Conservation (phyloP, 495 filamentous ascomycete genomes). For the Coniosporium apollinis region DNA sequence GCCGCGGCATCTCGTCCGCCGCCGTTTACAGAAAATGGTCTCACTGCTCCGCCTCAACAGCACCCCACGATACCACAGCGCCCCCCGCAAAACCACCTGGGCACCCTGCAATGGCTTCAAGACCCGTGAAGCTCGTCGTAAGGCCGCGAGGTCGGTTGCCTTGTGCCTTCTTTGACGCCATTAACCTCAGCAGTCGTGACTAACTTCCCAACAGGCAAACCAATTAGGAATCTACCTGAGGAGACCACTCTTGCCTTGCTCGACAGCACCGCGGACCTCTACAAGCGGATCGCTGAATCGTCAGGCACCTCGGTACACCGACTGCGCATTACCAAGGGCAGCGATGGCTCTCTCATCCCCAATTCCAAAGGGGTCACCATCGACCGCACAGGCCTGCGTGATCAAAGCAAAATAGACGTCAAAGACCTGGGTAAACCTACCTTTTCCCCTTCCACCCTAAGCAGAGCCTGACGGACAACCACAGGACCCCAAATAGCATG, state of each 20-base stretch:
- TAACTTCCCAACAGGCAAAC: slow-evolving; percentile 17
- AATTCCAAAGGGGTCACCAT: slow-evolving; percentile 47
- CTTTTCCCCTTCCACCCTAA: not conserved
- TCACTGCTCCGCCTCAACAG: too few species aligned
- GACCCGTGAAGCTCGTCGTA: slow-evolving; percentile 11
- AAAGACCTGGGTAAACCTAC: slow-evolving; percentile 70
- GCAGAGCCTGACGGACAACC: too few species aligned
- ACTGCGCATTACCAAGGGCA: slow-evolving; percentile 52
- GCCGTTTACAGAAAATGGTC: too few species aligned
- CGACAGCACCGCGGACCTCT: slow-evolving; percentile 27
- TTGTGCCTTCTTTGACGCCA: too few species aligned
- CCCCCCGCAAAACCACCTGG: too few species aligned
- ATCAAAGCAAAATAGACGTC: slow-evolving; percentile 59
- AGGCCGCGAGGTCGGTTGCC: slow-evolving; percentile 16
- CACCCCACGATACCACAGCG: too few species aligned
- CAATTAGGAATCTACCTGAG: slow-evolving; percentile 21
- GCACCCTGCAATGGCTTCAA: slow-evolving; percentile 10
- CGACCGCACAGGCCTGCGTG: slow-evolving; percentile 44
- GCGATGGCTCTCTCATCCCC: slow-evolving; percentile 51
- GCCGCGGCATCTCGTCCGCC: too few species aligned
- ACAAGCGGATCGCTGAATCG: slow-evolving; percentile 35
- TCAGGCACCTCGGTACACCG: slow-evolving; percentile 42
- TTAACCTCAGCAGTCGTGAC: not conserved
- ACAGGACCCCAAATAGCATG: slow-evolving; percentile 81
- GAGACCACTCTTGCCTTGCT: slow-evolving; percentile 13